These are phyloP conservation scores for Kondoa subrosea DNA, from an alignment of 768 basidiomycete genomes.

Conservation along the genomic window DNA sequence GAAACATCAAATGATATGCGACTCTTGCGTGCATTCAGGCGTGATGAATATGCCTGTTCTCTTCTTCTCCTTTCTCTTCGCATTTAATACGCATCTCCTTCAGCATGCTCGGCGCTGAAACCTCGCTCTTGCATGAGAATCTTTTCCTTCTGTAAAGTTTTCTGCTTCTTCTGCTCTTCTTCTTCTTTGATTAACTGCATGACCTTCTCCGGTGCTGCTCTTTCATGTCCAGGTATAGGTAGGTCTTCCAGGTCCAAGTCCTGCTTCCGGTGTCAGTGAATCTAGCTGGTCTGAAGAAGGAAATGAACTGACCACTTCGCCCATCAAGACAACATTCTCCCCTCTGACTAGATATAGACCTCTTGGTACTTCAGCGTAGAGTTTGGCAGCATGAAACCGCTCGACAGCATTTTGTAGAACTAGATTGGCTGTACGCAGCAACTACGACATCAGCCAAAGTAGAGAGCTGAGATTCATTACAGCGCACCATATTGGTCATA, in stretches of 20 bases:
- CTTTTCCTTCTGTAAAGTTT: constrained; percentile 43
- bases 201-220: constrained; percentile 55
- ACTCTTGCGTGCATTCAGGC: background rate
- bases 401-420: constrained; percentile 91
- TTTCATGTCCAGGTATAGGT: constrained; percentile 51
- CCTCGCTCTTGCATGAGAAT: constrained; percentile 68
- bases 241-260: constrained; percentile 86
- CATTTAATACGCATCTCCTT: constrained; percentile 77
- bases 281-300: background rate
- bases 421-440: constrained; percentile 57
- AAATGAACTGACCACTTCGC: constrained; percentile 65
- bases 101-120: constrained; percentile 86
- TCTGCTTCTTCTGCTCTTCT: constrained; percentile 34
- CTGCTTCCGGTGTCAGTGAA: constrained; percentile 34
- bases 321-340: constrained; percentile 91
- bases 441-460: background rate
- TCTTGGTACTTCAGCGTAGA: constrained; percentile 70
- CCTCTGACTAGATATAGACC: constrained; percentile 90
- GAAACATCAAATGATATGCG: background rate
- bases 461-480: background rate
- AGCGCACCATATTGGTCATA: constrained; percentile 94
- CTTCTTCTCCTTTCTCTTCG: background rate
- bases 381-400: constrained; percentile 59
- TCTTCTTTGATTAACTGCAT: constrained; percentile 64
- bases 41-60: background rate